phyloP scores from a whole-genome alignment of 352 stramenopile species.

The Aphanomyces astaci region DNA sequence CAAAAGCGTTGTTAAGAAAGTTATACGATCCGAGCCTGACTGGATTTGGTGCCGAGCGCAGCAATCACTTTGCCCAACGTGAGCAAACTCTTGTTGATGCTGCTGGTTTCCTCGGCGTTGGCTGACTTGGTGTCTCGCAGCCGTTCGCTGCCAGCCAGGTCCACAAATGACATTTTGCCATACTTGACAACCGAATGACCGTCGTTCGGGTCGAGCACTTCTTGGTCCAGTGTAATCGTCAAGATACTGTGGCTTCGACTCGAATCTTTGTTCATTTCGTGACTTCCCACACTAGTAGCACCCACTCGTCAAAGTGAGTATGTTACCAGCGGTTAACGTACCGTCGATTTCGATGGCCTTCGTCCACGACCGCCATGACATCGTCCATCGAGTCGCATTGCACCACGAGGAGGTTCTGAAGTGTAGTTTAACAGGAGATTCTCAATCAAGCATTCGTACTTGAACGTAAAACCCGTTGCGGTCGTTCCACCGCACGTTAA shows the following conservation, averaged over 20 bases:
- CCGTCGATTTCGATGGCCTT: conserved; percentile 57
- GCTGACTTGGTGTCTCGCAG: conserved; percentile 65
- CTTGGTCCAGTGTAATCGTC: conserved; percentile 60
- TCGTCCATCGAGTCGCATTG: conserved; percentile 67
- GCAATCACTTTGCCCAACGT: conserved; percentile 82
- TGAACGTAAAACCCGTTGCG: conserved; percentile 66
- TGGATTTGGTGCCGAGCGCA: conserved; percentile 41
- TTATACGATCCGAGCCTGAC: no score
- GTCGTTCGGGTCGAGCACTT: conserved; percentile 41
- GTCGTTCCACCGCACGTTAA: conserved; percentile 71
- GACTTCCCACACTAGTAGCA: conserved; percentile 36
- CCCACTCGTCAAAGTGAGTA: neutral
- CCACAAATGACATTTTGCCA: conserved; percentile 77
- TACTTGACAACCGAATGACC: conserved; percentile 45
- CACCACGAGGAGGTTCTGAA: conserved; percentile 57
- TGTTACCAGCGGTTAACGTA: neutral
- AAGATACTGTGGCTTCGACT: conserved; percentile 72
- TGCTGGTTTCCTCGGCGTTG: conserved; percentile 67
- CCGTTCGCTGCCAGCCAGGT: conserved; percentile 65
- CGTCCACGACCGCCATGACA: conserved; percentile 60
- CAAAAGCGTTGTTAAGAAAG: no score
- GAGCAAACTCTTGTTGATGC: conserved; percentile 78
- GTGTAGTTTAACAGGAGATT: neutral
- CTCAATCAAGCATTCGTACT: neutral
- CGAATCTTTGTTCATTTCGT: conserved; percentile 77